Base-by-base conservation (phyloP, 2,329 filamentous ascomycete genomes). In the Diaporthe sp. region DNA sequence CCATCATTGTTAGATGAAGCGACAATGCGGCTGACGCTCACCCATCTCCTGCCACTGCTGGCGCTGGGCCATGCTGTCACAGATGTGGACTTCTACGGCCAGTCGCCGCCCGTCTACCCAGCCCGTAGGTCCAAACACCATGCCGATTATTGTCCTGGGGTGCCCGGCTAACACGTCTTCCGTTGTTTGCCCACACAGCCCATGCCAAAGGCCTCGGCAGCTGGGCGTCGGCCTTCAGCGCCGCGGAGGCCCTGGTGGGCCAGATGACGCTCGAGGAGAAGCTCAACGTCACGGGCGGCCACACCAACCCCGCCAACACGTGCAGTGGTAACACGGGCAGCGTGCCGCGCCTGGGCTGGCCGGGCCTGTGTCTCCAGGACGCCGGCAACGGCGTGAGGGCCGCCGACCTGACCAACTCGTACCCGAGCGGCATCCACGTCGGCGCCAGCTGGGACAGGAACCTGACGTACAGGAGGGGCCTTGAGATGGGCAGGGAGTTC, bases 191-290 rank as follows among this genome's bases (percentile, higher is more conserved):
- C 9, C 15, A 45, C 25, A 76, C 47, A 76, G 75, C 73, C 72
- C 75, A 79, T 2, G 82, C 81, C n/a, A 78, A 71, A 47, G 77
- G 82, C 17, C 70, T 74, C n/a, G 76, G 79, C 61, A 78, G 71
- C 72, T 94, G 92, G 92, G 84, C 85, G 10, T 83, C 85, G 35
- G 90, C 91, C 55, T 93, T 92, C 78, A 82, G 82, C 57, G 90
- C 88, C 76, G 92, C 92, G 2, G 84, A 87, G 45, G 80, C 83
- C 1, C 82, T 94, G 3, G 91, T 93, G 13, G 83, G 83, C 38
- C 87, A 89, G 69, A 89, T 94, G 88, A 93, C 91, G 0, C 81
- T 93, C 2, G 91, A 92, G 17, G 92, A 94, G 79, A 93, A 92
- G 79, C 90, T 83, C 45, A 88, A 88, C 75, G 80, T 87, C 8